Base-by-base conservation (phyloP, 2,329 filamentous ascomycete species). In the Fusarium kyushuense region DNA sequence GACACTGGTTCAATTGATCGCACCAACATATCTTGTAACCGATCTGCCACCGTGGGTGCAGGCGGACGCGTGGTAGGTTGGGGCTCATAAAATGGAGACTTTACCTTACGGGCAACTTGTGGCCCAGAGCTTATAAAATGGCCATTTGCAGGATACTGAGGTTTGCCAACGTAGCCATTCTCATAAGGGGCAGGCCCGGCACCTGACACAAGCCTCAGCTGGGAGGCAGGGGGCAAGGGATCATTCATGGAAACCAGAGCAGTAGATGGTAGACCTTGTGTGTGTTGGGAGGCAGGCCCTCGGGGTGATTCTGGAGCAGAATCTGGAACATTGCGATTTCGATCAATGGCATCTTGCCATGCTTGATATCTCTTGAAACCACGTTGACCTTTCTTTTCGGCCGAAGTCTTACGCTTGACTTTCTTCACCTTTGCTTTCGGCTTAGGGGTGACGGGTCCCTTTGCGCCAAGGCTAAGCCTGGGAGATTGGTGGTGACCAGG, bases 361-460 rank as follows among this genome's bases (percentile, higher is more conserved):
- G 79, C 82, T 62, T 81, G 77, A 53, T 84, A 84, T 65, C 83
- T 77, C 66, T 80, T 80, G 61, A 85, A 84, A 3, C 82, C 83
- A 33, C 81, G 77, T 47, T 82, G 80, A 29, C 77, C 76, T 65
- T 76, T 81, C 65, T 76, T 78, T 21, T 75, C 73, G 25, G 70
- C 47, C 32, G 65, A 56, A 53, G 56, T 72, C 63, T 71, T 74
- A 69, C 70, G 67, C 48, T 77, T 79, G 41, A 72, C 68, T 48
- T 76, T 75, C 54, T 69, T 70, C 48, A 69, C 65, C 48, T 69
- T 74, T 61, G 61, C 64, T 32, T 71, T 73, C 42, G 56, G 53
- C 30, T 57, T 72, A 19, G 71, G 67, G 21, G 72, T 67, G 19
- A 54, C 53, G 16, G 62, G 58, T 27, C 57, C 58, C 46, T 54